Evolutionary conservation across 139 green algal genomes (phyloP).

Genomic region (Desmodesmus armatus): DNA sequence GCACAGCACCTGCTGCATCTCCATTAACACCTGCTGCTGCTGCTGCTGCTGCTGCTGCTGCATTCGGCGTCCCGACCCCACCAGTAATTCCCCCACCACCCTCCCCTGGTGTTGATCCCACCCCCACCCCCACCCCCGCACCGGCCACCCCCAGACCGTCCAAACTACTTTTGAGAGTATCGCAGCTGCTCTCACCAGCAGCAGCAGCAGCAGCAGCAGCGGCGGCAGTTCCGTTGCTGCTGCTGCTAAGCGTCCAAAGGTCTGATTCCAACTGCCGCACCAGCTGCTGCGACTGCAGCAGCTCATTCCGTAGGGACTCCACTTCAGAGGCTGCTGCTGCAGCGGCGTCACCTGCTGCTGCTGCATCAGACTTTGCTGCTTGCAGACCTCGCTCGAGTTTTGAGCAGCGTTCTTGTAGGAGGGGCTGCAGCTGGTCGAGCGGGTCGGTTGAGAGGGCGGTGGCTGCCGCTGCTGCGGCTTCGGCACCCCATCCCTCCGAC

Average conservation of each 20-base stretch:
- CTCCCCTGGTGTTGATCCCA: conserved; percentile 1
- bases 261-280: conserved; percentile 30
- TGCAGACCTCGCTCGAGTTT: conserved; percentile 4
- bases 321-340: background rate
- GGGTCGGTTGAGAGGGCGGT: background rate
- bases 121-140: background rate
- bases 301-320: conserved; percentile 19
- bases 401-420: conserved; percentile 33
- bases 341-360: background rate
- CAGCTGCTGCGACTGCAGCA: conserved; percentile 21
- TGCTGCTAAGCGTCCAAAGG: conserved; percentile 19
- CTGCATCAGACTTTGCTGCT: conserved; percentile 8
- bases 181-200: background rate
- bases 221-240: background rate
- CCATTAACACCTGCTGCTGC: background rate
- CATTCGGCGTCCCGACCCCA: background rate
- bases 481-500: conserved; percentile 20
- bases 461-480: conserved; percentile 30
- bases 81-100: no score
- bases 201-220: conserved; percentile 15
- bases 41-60: conserved; percentile 22
- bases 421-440: conserved; percentile 22
- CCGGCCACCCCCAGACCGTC: background rate
- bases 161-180: background rate
- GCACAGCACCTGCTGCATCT: background rate